These are phyloP conservation scores for Fraxinus floribunda DNA, from an alignment of 305 asterid species.

Conservation along the genomic window DNA sequence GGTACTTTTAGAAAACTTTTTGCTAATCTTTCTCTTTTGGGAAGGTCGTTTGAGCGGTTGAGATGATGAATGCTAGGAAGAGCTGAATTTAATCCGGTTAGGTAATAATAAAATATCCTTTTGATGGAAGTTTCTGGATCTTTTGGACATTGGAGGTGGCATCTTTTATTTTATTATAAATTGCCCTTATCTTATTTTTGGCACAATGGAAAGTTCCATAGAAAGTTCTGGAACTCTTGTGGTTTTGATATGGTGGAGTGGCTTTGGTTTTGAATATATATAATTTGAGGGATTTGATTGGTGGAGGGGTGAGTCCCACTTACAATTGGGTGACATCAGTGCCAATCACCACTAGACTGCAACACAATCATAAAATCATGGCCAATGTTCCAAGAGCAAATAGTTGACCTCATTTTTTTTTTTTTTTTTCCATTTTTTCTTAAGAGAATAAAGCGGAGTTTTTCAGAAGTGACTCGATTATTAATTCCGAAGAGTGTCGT, in stretches of 20 bases:
- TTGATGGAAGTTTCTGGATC: constrained; percentile 39
- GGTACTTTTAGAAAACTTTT: not conserved
- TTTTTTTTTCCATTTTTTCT: no score
- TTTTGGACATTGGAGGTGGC: constrained; percentile 11
- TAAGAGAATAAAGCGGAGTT: not conserved
- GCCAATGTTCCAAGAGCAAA: not conserved
- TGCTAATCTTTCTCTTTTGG: not conserved
- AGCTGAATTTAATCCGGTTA: not conserved
- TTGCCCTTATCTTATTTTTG: not conserved
- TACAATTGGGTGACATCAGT: not conserved
- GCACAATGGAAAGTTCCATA: constrained; percentile 3
- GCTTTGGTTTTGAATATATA: not conserved
- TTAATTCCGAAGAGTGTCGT: no score
- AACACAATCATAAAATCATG: no score
- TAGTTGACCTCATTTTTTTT: not conserved
- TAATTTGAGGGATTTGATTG: not conserved
- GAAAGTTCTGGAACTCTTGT: constrained; percentile 33
- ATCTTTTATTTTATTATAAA: not conserved
- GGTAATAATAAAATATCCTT: not conserved
- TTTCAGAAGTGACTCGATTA: not conserved
- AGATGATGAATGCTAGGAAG: not conserved
- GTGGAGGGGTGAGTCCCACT: not conserved
- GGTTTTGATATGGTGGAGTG: not conserved
- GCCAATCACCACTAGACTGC: not conserved
- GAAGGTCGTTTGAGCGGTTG: constrained; percentile 26